Base-by-base conservation (phyloP, 108 stramenopile genomes). In the Skeletonema grethae region DNA sequence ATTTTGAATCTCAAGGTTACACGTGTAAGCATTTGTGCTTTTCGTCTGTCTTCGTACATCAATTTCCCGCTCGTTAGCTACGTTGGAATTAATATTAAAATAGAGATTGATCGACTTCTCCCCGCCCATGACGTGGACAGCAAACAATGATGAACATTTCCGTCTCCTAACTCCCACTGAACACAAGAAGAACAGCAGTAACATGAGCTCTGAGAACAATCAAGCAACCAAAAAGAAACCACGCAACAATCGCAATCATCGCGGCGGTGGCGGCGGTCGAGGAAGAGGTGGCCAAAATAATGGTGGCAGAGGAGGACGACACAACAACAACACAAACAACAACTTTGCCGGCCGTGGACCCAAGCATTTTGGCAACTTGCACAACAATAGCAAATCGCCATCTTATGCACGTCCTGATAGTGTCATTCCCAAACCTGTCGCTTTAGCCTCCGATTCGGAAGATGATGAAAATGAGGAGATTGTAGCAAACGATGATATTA, bases 321-420 rank as follows among this genome's bases (percentile, higher is more conserved):
- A 28, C 35, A 38, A 7, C 43, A 46, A 15, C 3, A 28, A 32
- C 57, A 24, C 65, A 48, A 41, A 53, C 65, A 53, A 46, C 62
- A 71, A 62, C 56, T 73, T 73, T 48, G 72, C 63, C 10, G 67
- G 74, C 46, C 74, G 74, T n/a, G 74, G 67, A n/a, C 66, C 74
- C 61, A 75, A 75, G 63, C 45, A 75, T 2, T 75, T 75, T 48
- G 56, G 63, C 67, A 57, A 46, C 53, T 6, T 1, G 15, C 9
- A 11, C 46, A 34, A 6, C 34, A 34, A 7, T 7, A 6, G 8
- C 5, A 34, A 34, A 34, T 28, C 25, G 1, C 34, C 34, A 34
- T 34, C 34, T 7, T 34, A 34, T 34, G 34, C 34, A 7, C 77
- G 70, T 53, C 67, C 69, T 20, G 57, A 68, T 67, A 46, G 58